Evolutionary conservation across 345 rosid species (phyloP).

Genomic region (Salix koriyanagi): DNA sequence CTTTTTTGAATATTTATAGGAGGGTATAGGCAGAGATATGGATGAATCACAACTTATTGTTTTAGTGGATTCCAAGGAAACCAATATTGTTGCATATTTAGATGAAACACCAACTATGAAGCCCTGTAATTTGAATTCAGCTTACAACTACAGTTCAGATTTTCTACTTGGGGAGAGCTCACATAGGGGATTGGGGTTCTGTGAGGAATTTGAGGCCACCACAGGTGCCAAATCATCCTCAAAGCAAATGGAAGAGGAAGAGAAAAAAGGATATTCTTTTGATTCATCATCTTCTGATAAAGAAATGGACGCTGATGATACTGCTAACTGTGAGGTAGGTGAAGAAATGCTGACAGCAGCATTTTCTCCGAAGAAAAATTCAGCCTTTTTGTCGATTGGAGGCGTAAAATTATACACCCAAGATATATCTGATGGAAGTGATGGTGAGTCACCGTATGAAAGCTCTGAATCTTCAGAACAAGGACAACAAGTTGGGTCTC

Average conservation of each 20-base stretch:
- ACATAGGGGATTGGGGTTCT: slow-evolving; percentile 63
- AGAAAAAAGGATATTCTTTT: slow-evolving; percentile 25
- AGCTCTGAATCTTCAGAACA: slow-evolving; percentile 40
- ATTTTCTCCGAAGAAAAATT: slow-evolving; percentile 41
- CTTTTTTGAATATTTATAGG: slow-evolving; percentile 24
- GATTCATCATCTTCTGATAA: slow-evolving; percentile 30
- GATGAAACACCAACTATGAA: slow-evolving; percentile 49
- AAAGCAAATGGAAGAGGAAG: slow-evolving; percentile 33
- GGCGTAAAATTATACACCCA: slow-evolving; percentile 67
- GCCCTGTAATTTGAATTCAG: slow-evolving; percentile 32
- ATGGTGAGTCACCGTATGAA: slow-evolving; percentile 34
- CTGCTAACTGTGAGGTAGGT: slow-evolving; percentile 17
- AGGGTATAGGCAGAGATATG: slow-evolving; percentile 19
- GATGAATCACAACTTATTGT: slow-evolving; percentile 35
- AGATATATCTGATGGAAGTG: slow-evolving; percentile 65
- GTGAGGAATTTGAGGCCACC: slow-evolving; percentile 46
- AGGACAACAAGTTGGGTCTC: slow-evolving; percentile 39
- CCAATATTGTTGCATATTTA: slow-evolving; percentile 50
- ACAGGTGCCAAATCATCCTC: slow-evolving; percentile 43
- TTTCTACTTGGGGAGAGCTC: slow-evolving; percentile 58
- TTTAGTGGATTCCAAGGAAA: slow-evolving; percentile 44
- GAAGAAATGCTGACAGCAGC: slow-evolving; percentile 23
- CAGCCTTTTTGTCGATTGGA: slow-evolving; percentile 76
- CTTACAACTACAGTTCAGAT: slow-evolving; percentile 55
- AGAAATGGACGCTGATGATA: slow-evolving; percentile 32